Percentiles rank a stretch among this genome's conserved stretches.
phyloP scores from a whole-genome alignment of 1,139 yeast genomes.

The Zygosaccharomyces sapae region DNA sequence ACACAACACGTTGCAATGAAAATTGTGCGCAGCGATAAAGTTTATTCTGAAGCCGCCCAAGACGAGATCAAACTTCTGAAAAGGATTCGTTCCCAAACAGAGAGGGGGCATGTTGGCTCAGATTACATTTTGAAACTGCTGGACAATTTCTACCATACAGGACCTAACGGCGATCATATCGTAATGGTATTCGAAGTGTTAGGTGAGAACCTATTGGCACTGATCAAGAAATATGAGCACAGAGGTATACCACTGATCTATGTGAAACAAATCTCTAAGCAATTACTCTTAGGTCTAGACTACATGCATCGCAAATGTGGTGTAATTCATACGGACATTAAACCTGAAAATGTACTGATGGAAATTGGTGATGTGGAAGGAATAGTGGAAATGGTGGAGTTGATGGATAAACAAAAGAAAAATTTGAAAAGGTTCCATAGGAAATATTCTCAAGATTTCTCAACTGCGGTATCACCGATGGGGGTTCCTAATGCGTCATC shows the following conservation, averaged over 20 bases:
- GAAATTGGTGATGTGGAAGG: conserved; percentile 71
- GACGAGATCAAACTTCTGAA: conserved; percentile 61
- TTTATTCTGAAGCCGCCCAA: conserved; percentile 70
- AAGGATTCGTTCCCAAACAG: conserved; percentile 24
- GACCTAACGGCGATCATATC: conserved; percentile 73
- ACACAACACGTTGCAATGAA: conserved; percentile 68
- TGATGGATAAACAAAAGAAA: conserved; percentile 49
- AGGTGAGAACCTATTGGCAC: conserved; percentile 70
- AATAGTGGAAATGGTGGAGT: conserved; percentile 55
- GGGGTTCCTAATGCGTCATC: conserved; percentile 8
- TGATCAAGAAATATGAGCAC: conserved; percentile 59
- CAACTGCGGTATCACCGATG: conserved; percentile 12
- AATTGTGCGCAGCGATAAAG: conserved; percentile 67
- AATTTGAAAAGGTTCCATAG: conserved; percentile 41
- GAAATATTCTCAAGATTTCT: conserved; percentile 24
- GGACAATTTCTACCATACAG: conserved; percentile 63
- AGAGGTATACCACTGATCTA: conserved; percentile 68
- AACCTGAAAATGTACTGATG: conserved; percentile 72
- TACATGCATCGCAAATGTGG: conserved; percentile 72
- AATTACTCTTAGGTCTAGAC: conserved; percentile 61
- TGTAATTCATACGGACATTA: conserved; percentile 73
- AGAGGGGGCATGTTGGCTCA: conserved; percentile 52
- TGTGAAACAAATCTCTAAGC: conserved; percentile 70
- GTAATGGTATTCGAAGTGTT: conserved; percentile 79
- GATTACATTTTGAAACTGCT: conserved; percentile 59